phyloP scores from a whole-genome alignment of 345 rosid species.

The Hibiscus syriacus region DNA sequence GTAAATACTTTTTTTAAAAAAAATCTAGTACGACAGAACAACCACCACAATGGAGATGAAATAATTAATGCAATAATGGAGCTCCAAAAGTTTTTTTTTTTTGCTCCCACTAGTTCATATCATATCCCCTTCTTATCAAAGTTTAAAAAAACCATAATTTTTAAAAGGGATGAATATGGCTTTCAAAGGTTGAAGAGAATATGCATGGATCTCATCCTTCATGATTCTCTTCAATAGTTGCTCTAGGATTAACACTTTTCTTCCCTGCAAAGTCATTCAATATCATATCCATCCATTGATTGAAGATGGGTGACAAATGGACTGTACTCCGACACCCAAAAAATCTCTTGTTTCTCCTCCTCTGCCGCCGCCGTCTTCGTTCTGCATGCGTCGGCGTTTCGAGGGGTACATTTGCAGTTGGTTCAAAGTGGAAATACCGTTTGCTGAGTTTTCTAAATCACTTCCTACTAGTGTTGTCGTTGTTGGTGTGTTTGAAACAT shows the following conservation, averaged over 20 bases:
- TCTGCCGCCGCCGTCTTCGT: slow-evolving; percentile 1
- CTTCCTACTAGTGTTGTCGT: slow-evolving; percentile 21
- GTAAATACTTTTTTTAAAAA: not conserved
- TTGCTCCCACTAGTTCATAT: slow-evolving; percentile 23
- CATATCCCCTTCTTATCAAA: slow-evolving; percentile 17
- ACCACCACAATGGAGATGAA: slow-evolving; percentile 21
- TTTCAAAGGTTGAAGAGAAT: slow-evolving; percentile 28
- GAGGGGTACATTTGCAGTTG: slow-evolving; percentile 50
- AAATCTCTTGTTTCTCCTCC: slow-evolving; percentile 88
- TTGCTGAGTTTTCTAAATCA: slow-evolving; percentile 30
- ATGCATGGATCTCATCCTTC: slow-evolving; percentile 33
- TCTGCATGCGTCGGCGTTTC: slow-evolving; percentile 46
- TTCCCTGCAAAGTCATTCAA: slow-evolving; percentile 24
- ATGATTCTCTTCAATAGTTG: slow-evolving; percentile 9
- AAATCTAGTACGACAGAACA: slow-evolving; percentile 20
- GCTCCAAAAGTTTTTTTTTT: slow-evolving; percentile 30
- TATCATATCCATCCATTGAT: slow-evolving; percentile 66
- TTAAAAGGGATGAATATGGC: slow-evolving; percentile 17
- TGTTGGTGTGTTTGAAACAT: slow-evolving; percentile 24
- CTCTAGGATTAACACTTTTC: slow-evolving; percentile 20
- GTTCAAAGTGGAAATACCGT: slow-evolving; percentile 32
- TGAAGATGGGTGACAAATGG: slow-evolving; percentile 50
- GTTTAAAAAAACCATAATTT: slow-evolving; percentile 19
- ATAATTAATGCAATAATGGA: slow-evolving; percentile 38
- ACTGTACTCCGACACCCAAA: slow-evolving; percentile 73